phyloP scores from a whole-genome alignment of 1,139 yeast species.

The Candida glucosophila region DNA sequence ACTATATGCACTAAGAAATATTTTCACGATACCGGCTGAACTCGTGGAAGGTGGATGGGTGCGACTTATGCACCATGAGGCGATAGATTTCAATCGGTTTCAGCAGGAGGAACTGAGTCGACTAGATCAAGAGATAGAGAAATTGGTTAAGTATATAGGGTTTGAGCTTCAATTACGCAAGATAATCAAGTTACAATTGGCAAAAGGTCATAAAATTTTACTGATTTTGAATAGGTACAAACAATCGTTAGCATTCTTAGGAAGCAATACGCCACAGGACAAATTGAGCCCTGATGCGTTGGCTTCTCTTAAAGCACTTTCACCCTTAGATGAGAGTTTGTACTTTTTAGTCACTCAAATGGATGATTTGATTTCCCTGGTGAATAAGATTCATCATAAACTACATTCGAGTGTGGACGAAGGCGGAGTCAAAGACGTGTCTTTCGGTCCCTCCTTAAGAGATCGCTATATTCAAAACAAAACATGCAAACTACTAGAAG shows the following conservation, averaged over 20 bases:
- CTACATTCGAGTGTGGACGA: constrained; percentile 12
- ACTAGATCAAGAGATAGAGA: constrained; percentile 27
- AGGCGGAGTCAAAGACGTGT: constrained; percentile 8
- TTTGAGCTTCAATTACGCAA: constrained; percentile 38
- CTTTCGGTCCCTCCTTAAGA: constrained; percentile 17
- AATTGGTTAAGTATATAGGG: constrained; percentile 33
- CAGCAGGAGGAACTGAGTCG: constrained; percentile 10
- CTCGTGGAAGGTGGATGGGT: constrained; percentile 61
- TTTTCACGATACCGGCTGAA: constrained; percentile 64
- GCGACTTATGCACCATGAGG: constrained; percentile 60
- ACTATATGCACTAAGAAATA: constrained; percentile 69
- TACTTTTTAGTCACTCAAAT: constrained; percentile 36
- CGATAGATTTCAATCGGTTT: constrained; percentile 32
- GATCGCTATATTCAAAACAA: constrained; percentile 23
- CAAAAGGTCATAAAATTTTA: constrained; percentile 28
- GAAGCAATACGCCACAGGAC: constrained; percentile 10
- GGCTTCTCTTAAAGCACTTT: constrained; percentile 26
- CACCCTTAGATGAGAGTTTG: constrained; percentile 48
- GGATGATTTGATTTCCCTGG: constrained; percentile 30
- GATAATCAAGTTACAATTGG: constrained; percentile 30
- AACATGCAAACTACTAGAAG: constrained; percentile 15
- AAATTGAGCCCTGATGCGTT: constrained; percentile 18
- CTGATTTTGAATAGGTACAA: constrained; percentile 22
- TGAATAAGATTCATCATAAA: constrained; percentile 24
- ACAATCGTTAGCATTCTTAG: constrained; percentile 21